phyloP scores from a whole-genome alignment of 257 asterid species.

The Prunella vulgaris region DNA sequence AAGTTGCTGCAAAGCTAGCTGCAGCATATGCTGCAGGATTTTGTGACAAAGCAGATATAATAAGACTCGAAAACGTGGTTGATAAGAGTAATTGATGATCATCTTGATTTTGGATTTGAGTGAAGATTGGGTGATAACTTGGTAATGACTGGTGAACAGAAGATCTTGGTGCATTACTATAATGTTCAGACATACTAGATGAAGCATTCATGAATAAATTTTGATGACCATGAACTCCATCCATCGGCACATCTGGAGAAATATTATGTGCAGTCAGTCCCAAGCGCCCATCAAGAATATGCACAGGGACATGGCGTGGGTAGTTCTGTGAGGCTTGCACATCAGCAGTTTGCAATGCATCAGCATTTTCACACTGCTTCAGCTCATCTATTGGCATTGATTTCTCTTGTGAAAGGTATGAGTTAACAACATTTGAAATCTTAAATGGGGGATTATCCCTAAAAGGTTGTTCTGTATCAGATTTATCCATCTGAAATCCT shows the following conservation, averaged over 20 bases:
- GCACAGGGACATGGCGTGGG: constrained; percentile 82
- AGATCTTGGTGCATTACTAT: constrained; percentile 42
- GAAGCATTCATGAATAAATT: constrained; percentile 42
- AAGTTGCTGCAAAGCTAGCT: constrained; percentile 77
- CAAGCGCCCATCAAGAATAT: constrained; percentile 69
- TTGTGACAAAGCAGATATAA: constrained; percentile 71
- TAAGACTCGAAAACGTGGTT: constrained; percentile 68
- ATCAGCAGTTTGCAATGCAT: constrained; percentile 28
- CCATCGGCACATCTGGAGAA: constrained; percentile 33
- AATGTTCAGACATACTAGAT: constrained; percentile 47
- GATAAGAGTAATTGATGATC: constrained; percentile 59
- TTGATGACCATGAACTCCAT: constrained; percentile 42
- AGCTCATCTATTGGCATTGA: constrained; percentile 26
- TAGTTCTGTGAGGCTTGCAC: constrained; percentile 47
- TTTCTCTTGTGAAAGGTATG: constrained; percentile 37
- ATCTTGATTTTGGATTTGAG: constrained; percentile 58
- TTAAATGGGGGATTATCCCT: constrained; percentile 36
- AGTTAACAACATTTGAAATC: constrained; percentile 28
- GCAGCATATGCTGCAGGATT: constrained; percentile 94
- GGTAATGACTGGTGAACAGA: constrained; percentile 57
- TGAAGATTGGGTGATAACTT: constrained; percentile 53
- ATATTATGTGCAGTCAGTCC: constrained; percentile 33
- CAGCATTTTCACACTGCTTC: constrained; percentile 42
- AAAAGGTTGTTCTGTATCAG: constrained; percentile 32
- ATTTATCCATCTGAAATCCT: constrained; percentile 35